phyloP scores from a whole-genome alignment of 169 alveolate genomes.

The Plasmodium gallinaceum region DNA sequence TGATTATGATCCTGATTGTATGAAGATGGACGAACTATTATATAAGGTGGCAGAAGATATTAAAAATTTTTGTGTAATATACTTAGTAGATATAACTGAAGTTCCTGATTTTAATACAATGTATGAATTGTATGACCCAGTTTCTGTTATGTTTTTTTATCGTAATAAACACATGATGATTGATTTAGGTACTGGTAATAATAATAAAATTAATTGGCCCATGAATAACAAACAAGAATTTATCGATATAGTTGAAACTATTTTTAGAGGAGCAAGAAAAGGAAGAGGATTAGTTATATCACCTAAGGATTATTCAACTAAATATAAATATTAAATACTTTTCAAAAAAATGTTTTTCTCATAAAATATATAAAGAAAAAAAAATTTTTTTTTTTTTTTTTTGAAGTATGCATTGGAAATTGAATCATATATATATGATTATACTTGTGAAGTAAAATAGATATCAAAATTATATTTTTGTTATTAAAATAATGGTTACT shows the following conservation, averaged over 20 bases:
- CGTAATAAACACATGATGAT: conserved; percentile 99
- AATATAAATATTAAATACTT: conserved; percentile 89
- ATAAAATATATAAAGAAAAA: no score
- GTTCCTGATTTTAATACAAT: conserved; percentile 99
- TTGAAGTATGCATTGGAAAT: no score
- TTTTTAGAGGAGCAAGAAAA: conserved; percentile 98
- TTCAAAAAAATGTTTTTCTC: no score
- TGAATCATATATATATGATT: no score
- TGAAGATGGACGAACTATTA: conserved; percentile 98
- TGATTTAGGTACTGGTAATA: conserved; percentile 99
- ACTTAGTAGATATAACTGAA: conserved; percentile 97
- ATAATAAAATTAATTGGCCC: conserved; percentile 98
- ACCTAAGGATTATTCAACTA: conserved; percentile 97
- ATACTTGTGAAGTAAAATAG: no score
- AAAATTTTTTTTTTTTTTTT: no score
- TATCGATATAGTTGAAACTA: conserved; percentile 97
- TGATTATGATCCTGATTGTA: conserved; percentile 97
- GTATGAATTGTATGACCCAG: conserved; percentile 99
- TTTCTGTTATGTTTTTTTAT: conserved; percentile 98
- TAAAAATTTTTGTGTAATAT: conserved; percentile 96
- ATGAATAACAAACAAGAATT: conserved; percentile 97
- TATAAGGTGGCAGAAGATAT: conserved; percentile 97
- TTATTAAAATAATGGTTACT: no score
- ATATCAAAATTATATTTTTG: no score
- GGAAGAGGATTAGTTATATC: conserved; percentile 98